Evolutionary conservation across 2,329 filamentous ascomycete genomes (phyloP), one percentile per base, ranked within the genome.

Genomic region (Penicillium fuscoglaucum): DNA sequence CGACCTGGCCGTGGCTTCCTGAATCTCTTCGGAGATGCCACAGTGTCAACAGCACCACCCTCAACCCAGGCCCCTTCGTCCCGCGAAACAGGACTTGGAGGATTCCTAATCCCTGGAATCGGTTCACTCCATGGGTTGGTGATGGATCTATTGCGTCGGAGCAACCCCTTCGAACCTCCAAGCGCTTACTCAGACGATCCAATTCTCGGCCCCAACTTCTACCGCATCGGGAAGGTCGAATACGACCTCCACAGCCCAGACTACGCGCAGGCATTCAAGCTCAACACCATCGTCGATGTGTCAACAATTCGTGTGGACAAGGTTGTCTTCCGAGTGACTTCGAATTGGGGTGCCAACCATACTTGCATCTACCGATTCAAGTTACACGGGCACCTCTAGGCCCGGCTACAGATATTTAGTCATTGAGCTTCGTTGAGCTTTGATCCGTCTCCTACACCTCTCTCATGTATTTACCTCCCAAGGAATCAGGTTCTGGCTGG

Each of bases 311-410:
- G 73, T 1, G 73, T 76, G 13, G 68, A 75, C 44, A 74, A 72
- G 49, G 74, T 79, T 21, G 75, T 76, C 15, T 64, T 81, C 33
- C 70, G 79, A 6, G 71, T 77, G 2, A 75, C 71, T 21, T 74
- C 72, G 1, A 81, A 80, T 55, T 79, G 78, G 72, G 79, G 78
- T 5, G 72, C 66, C 5, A 66, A 74, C 24, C 66, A 76, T 55
- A 79, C 78, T 1, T 81, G 79, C 61, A 61, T 81, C 39, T 80
- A 80, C 65, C 75, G 79, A n/a, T 59, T 80, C 52, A 74, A 75
- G 48, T 55, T 81, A 49, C 73, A 79, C 64, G 79, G 79, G 4
- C 68, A 73, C 59, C 10, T 68, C 33, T 76, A 65, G 58, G 35
- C 21, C 19, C 24, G n/a, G 40, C 21, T 19, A 6, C n/a, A n/a